These are phyloP conservation scores for Arxiozyma slooffiae DNA, from an alignment of 1,139 yeast genomes.

Conservation along the genomic window DNA sequence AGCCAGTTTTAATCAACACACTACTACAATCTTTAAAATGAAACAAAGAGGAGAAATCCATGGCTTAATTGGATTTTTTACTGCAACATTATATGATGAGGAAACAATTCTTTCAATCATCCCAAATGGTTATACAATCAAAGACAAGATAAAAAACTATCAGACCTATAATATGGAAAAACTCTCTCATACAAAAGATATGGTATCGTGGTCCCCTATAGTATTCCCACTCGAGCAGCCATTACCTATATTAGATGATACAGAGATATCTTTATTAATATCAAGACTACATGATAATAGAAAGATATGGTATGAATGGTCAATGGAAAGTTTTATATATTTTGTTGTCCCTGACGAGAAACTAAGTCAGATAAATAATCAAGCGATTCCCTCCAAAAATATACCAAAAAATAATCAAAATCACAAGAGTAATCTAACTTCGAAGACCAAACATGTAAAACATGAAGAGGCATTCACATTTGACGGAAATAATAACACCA, in stretches of 20 bases:
- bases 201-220: constrained; percentile 64
- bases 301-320: constrained; percentile 71
- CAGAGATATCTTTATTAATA: constrained; percentile 43
- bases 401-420: too few species aligned
- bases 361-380: not conserved
- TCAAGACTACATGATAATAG: constrained; percentile 29
- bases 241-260: constrained; percentile 40
- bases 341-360: constrained; percentile 28
- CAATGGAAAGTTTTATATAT: constrained; percentile 42
- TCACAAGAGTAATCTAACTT: too few species aligned
- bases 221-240: constrained; percentile 58
- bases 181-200: constrained; percentile 39
- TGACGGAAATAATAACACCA: not conserved
- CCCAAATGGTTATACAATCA: constrained; percentile 33
- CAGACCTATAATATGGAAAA: constrained; percentile 9
- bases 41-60: constrained; percentile 47
- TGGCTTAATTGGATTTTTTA: constrained; percentile 68
- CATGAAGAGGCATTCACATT: not conserved
- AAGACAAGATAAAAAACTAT: constrained; percentile 2
- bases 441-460: not conserved
- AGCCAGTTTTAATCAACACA: constrained; percentile 12
- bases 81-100: constrained; percentile 53
- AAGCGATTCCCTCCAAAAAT: not conserved
- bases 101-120: constrained; percentile 43
- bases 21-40: constrained; percentile 30